These are phyloP conservation scores for Gymnopilus junonius DNA, from an alignment of 768 basidiomycete species.

Conservation along the genomic window DNA sequence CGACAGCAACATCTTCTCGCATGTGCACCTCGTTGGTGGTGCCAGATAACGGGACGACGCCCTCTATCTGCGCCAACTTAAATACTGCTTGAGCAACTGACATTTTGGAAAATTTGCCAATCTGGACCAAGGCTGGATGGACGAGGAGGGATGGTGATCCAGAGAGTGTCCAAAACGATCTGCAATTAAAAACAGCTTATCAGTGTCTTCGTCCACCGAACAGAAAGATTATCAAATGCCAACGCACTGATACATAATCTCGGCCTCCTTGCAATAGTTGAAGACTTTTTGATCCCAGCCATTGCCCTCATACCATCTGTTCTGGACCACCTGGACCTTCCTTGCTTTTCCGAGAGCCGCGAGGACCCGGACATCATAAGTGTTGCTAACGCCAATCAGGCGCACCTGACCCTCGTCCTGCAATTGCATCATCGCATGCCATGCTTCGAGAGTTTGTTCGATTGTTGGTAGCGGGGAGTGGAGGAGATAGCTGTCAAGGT, in stretches of 20 bases:
- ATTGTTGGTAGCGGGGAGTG: slow-evolving; percentile 72
- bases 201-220: background rate
- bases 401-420: slow-evolving; percentile 69
- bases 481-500: slow-evolving; percentile 79
- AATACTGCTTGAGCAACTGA: slow-evolving; percentile 73
- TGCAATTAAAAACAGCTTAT: slow-evolving; percentile 31
- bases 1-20: slow-evolving; percentile 56
- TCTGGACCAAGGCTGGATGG: slow-evolving; percentile 45
- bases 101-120: slow-evolving; percentile 50
- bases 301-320: slow-evolving; percentile 85
- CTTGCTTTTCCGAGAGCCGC: slow-evolving; percentile 54
- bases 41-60: slow-evolving; percentile 76
- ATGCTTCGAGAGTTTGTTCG: slow-evolving; percentile 69
- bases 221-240: background rate
- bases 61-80: slow-evolving; percentile 67
- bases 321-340: slow-evolving; percentile 77
- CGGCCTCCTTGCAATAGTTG: slow-evolving; percentile 63
- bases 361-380: slow-evolving; percentile 66
- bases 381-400: slow-evolving; percentile 78
- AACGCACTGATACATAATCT: slow-evolving; percentile 75
- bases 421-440: slow-evolving; percentile 61
- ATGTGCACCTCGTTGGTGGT: slow-evolving; percentile 69
- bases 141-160: slow-evolving; percentile 70
- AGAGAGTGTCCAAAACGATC: slow-evolving; percentile 88
- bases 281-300: slow-evolving; percentile 72